A percentile compares a stretch with the other conserved stretches of the same genome.
Evolutionary conservation across 169 alveolate genomes (phyloP).

Genomic region (Eimeria necatrix): DNA sequence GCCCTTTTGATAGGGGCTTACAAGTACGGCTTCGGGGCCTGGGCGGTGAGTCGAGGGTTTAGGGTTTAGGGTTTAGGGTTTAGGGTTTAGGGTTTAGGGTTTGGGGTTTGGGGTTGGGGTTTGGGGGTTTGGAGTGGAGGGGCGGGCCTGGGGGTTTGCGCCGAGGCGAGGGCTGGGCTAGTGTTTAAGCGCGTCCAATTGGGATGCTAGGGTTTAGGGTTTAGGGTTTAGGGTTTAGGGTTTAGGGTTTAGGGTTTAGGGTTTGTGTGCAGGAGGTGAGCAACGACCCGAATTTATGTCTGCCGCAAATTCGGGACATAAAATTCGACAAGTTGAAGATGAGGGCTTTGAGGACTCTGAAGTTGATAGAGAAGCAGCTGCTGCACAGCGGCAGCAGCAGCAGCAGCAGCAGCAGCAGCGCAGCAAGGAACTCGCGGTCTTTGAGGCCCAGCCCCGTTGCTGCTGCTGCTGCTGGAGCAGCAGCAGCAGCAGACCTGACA

Average conservation of each 20-base stretch:
- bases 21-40: neutral
- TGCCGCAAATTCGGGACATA: neutral
- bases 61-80: slow-evolving; percentile 33
- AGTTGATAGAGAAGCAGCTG: neutral
- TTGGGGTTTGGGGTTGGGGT: neutral
- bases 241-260: neutral
- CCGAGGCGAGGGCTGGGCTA: neutral
- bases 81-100: neutral
- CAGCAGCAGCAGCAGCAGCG: neutral
- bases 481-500: too few relatives aligned
- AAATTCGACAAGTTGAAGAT: neutral
- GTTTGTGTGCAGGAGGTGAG: neutral
- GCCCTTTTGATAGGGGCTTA: neutral
- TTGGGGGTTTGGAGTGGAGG: neutral
- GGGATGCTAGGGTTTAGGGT: neutral
- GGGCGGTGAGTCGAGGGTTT: neutral
- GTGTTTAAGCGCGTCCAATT: neutral
- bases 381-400: slow-evolving; percentile 20
- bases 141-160: too few relatives aligned
- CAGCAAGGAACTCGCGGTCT: too few relatives aligned
- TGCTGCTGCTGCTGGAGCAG: too few relatives aligned
- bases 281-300: too few relatives aligned
- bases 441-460: too few relatives aligned
- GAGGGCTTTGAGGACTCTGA: neutral
- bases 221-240: slow-evolving; percentile 33